Percentiles rank a stretch among this genome's conserved stretches.
phyloP scores from a whole-genome alignment of 257 asterid species.

The Craterostigma plantagineum region DNA sequence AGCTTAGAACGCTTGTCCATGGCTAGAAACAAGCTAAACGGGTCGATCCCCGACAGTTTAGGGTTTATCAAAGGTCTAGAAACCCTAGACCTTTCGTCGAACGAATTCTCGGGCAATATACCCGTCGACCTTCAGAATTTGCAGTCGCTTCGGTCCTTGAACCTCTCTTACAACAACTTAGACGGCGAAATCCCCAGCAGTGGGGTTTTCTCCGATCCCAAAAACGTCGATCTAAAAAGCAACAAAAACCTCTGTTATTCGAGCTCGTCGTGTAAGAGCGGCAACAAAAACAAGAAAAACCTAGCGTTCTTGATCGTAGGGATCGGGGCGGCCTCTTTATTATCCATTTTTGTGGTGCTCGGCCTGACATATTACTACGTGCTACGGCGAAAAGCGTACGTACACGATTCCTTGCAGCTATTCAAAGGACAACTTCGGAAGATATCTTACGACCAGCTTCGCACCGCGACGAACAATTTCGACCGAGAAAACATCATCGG shows the following conservation, averaged over 20 bases:
- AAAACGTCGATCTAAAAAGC: constrained; percentile 25
- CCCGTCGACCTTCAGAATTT: constrained; percentile 22
- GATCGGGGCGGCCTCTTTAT: constrained; percentile 5
- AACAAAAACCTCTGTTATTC: constrained; percentile 26
- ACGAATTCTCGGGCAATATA: constrained; percentile 23
- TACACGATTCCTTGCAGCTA: constrained; percentile 4
- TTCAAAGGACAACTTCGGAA: constrained; percentile 13
- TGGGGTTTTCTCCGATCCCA: constrained; percentile 25
- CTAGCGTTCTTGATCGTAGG: constrained; percentile 6
- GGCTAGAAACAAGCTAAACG: constrained; percentile 22
- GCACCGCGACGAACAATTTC: constrained; percentile 32
- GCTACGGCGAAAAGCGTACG: constrained; percentile 6
- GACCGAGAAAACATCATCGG: constrained; percentile 28
- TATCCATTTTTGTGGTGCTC: constrained; percentile 7
- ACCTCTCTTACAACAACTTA: constrained; percentile 35
- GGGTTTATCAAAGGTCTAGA: constrained; percentile 26
- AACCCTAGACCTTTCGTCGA: constrained; percentile 37
- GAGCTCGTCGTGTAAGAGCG: constrained; percentile 8
- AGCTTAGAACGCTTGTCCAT: constrained; percentile 29
- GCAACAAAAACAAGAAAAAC: constrained; percentile 3
- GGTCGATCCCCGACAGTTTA: constrained; percentile 31
- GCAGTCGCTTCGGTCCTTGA: constrained; percentile 19
- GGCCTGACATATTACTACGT: constrained; percentile 14
- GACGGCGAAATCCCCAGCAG: constrained; percentile 28
- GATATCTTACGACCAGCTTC: constrained; percentile 32